Evolutionary conservation across 192 early-diverging fungal genomes (phyloP), one percentile per base, ranked within the genome.

Genomic region (Geosiphon pyriformis): DNA sequence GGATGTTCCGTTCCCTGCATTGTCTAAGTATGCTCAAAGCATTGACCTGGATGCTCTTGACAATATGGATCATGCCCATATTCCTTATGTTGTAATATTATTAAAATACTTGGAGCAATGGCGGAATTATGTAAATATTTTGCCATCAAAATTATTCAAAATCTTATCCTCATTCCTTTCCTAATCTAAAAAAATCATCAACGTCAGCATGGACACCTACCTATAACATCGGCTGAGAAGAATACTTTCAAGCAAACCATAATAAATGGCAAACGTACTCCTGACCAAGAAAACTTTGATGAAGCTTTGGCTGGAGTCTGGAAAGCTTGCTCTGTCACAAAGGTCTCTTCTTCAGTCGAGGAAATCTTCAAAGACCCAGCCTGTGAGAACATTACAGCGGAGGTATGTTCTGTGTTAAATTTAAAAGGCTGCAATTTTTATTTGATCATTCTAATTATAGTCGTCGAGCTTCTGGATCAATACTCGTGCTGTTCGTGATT

Each of bases 221-320:
- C 88, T 17, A 71, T 74, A 0, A 81, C 80, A 7, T 81, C 73
- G 53, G 65, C 69, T 2, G 89, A 94, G 60, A 82, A 82, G 49
- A 84, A 83, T 20, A 75, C 83, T 69, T 80, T 95, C 67, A 87
- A 88, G 49, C 76, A 78, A 18, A 59, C 83, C 15, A 79, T 98
- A 22, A 65, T 65, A 1, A 54, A 72, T 7, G 83, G 80, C 69
- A 81, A 82, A 56, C 77, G 81, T 1, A 82, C 82, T 57, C 35
- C 74, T 6, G 90, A 88, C 55, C 87, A 92, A 61, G 90, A 96
- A 67, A 98, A 98, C 68, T 94, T 96, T 75, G 85, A 87, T 7
- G 93, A 98, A 74, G 95, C 95, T 0, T 70, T 81, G 6, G 74
- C 78, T n/a, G 78, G 82, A 23, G 82, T 83, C 12, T 83, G 84